phyloP scores from a whole-genome alignment of 2,329 filamentous ascomycete species.

The Clarireedia paspali region DNA sequence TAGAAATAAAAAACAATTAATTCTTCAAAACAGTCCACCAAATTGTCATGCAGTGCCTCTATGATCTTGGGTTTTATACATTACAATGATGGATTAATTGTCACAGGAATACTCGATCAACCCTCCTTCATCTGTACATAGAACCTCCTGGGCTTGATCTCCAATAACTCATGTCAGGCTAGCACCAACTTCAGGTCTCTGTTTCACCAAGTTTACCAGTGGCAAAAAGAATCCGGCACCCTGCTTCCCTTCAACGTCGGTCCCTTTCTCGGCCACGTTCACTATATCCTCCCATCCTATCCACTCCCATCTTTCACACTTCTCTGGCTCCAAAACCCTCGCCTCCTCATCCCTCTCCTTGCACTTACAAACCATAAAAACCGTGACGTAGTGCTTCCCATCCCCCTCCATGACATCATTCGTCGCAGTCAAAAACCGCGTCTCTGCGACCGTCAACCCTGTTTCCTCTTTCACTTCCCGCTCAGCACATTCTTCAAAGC shows the following conservation, averaged over 20 bases:
- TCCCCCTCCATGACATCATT: slow-evolving; percentile 56
- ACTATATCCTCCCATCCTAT: slow-evolving; percentile 41
- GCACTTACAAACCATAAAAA: slow-evolving; percentile 51
- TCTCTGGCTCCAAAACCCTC: slow-evolving; percentile 41
- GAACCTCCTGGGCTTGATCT: neutral
- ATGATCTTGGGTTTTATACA: neutral
- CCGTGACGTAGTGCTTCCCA: slow-evolving; percentile 66
- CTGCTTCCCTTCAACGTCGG: neutral
- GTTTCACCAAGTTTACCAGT: neutral
- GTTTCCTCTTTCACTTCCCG: slow-evolving; percentile 68
- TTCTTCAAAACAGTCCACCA: neutral
- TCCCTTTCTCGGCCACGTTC: slow-evolving; percentile 18
- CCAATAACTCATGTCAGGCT: neutral
- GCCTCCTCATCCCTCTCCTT: slow-evolving; percentile 41
- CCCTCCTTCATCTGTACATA: no score
- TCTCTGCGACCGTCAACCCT: slow-evolving; percentile 43
- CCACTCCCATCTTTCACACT: slow-evolving; percentile 48
- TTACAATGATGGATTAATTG: no score
- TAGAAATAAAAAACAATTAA: neutral
- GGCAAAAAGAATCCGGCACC: neutral
- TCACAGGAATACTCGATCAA: no score
- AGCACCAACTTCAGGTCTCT: neutral
- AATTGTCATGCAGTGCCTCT: neutral
- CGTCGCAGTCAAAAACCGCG: slow-evolving; percentile 49
- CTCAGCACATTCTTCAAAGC: slow-evolving; percentile 51